These are phyloP conservation scores for Vaccinium myrtillus DNA, from an alignment of 148 eudicot species.

Conservation along the genomic window DNA sequence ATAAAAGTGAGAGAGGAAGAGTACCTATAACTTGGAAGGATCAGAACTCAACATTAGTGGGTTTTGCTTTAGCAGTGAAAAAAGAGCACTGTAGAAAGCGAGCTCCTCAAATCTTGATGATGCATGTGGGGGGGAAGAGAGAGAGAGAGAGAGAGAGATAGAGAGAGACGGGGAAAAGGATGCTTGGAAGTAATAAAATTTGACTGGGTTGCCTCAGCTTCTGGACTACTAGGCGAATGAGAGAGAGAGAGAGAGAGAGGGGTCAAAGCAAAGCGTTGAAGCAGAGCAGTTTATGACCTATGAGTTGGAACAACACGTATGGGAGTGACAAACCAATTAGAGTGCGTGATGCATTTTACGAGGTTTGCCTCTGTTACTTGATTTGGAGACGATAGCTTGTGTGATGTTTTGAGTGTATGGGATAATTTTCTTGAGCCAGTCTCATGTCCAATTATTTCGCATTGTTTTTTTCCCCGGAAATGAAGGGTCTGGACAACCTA, in stretches of 20 bases:
- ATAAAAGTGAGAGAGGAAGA: neutral
- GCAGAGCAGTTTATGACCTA: neutral
- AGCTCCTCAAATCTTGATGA: conserved; percentile 12
- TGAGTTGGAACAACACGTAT: neutral
- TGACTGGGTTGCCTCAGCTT: conserved; percentile 14
- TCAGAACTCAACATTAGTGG: conserved; percentile 11
- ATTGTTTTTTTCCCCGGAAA: neutral
- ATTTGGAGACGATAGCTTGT: neutral
- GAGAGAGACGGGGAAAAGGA: conserved; percentile 3
- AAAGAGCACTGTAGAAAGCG: conserved; percentile 16
- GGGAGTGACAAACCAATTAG: neutral
- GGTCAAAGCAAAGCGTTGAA: conserved; percentile 3
- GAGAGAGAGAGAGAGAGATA: conserved; percentile 16
- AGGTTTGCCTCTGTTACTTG: neutral
- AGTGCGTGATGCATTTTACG: neutral
- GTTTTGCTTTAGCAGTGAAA: conserved; percentile 13
- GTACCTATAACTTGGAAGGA: conserved; percentile 11
- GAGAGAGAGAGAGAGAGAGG: neutral
- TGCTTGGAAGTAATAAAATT: conserved; percentile 11
- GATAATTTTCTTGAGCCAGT: neutral
- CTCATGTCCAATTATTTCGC: neutral
- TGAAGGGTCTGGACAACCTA: neutral
- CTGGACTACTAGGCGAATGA: conserved; percentile 12
- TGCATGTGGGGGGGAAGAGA: neutral
- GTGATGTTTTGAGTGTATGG: neutral